Percentiles rank a stretch among this genome's conserved stretches.
Evolutionary conservation across 1,284 basidiomycete genomes (phyloP).

Genomic region (Cerrena zonata): DNA sequence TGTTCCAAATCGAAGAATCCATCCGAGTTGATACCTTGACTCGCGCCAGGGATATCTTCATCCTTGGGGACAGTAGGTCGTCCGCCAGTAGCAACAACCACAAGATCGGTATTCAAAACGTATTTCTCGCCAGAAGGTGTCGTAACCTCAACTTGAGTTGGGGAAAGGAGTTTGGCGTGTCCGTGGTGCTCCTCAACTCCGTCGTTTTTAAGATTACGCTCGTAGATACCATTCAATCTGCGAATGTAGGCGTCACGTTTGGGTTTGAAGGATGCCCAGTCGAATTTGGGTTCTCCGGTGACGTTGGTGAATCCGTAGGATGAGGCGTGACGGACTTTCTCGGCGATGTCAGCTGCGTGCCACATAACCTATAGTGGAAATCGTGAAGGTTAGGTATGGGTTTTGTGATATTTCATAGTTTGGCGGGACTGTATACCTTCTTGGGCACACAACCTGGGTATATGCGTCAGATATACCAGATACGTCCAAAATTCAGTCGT

Average conservation of each 20-base stretch:
- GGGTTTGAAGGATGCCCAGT: conserved; percentile 88
- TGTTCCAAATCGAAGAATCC: conserved; percentile 91
- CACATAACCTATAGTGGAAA: conserved; percentile 81
- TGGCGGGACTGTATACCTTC: conserved; percentile 45
- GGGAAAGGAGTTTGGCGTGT: conserved; percentile 66
- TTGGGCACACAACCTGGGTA: conserved; percentile 78
- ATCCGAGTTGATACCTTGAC: conserved; percentile 87
- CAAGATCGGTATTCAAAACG: conserved; percentile 66
- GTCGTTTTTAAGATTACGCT: conserved; percentile 82
- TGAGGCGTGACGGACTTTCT: conserved; percentile 70
- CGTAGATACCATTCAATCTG: conserved; percentile 89
- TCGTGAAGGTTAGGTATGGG: background rate
- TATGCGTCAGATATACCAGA: background rate
- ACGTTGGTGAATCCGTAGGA: conserved; percentile 73
- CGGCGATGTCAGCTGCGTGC: conserved; percentile 92
- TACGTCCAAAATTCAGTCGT: background rate
- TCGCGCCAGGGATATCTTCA: conserved; percentile 80
- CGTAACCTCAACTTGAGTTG: conserved; percentile 64
- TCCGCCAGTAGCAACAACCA: conserved; percentile 85
- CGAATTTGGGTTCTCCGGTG: conserved; percentile 59
- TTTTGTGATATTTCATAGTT: background rate
- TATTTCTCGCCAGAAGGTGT: conserved; percentile 57
- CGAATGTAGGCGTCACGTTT: conserved; percentile 95
- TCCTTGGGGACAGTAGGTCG: conserved; percentile 79
- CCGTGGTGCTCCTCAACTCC: conserved; percentile 86